These are phyloP conservation scores for Pseudonectria foliicola DNA, from an alignment of 2,329 filamentous ascomycete genomes.

Conservation along the genomic window DNA sequence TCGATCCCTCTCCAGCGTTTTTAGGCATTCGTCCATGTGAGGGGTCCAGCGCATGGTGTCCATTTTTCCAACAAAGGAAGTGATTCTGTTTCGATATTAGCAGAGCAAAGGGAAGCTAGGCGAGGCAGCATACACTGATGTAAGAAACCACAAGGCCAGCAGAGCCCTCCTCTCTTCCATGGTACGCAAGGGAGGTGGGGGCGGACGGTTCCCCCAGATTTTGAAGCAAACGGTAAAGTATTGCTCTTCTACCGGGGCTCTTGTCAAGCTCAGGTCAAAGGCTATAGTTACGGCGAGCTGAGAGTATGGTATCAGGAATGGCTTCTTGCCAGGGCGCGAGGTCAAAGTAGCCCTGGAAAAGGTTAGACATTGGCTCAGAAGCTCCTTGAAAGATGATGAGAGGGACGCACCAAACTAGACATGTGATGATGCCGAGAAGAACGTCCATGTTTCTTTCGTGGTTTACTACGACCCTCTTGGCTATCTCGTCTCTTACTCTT, in stretches of 20 bases:
- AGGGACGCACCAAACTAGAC: slow-evolving; percentile 36
- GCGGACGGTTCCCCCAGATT: slow-evolving; percentile 22
- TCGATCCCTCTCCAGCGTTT: slow-evolving; percentile 35
- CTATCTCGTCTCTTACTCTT: slow-evolving; percentile 36
- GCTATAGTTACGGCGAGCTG: slow-evolving; percentile 37
- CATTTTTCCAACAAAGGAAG: slow-evolving; percentile 36
- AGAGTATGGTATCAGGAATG: slow-evolving; percentile 37
- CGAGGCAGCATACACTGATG: slow-evolving; percentile 25
- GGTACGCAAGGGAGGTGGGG: slow-evolving; percentile 29
- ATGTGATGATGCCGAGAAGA: slow-evolving; percentile 41
- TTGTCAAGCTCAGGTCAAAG: slow-evolving; percentile 40
- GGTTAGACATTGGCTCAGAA: slow-evolving; percentile 1
- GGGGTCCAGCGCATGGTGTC: slow-evolving; percentile 50
- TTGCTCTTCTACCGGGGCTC: slow-evolving; percentile 28
- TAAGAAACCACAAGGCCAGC: slow-evolving; percentile 38
- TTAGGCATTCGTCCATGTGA: slow-evolving; percentile 51
- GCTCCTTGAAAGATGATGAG: background rate
- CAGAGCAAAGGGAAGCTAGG: background rate
- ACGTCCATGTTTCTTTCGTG: slow-evolving; percentile 45
- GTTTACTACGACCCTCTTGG: slow-evolving; percentile 39
- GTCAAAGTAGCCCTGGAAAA: slow-evolving; percentile 31
- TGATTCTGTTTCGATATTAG: slow-evolving; percentile 20
- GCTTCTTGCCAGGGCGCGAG: slow-evolving; percentile 30
- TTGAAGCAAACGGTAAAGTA: slow-evolving; percentile 30
- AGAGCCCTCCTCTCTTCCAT: slow-evolving; percentile 44